phyloP scores from a whole-genome alignment of 108 stramenopile species.

The Skeletonema menzelii region DNA sequence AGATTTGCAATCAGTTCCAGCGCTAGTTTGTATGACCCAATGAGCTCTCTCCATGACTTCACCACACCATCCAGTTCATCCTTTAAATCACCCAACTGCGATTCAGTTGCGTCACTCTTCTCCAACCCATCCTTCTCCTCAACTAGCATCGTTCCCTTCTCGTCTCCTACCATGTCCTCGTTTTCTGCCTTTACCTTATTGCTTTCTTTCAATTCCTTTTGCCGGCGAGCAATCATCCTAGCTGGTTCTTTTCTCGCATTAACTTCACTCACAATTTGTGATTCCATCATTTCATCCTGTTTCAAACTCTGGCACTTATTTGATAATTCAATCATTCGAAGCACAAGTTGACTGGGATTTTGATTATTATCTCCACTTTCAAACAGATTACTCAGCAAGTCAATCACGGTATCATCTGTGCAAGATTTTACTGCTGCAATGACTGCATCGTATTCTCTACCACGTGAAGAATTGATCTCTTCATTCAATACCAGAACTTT shows the following conservation, averaged over 20 bases:
- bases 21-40: slow-evolving; percentile 54
- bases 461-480: background rate
- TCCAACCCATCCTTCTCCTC: background rate
- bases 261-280: slow-evolving; percentile 51
- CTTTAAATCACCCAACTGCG: slow-evolving; percentile 34
- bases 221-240: slow-evolving; percentile 64
- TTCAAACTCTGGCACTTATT: slow-evolving; percentile 20
- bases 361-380: background rate
- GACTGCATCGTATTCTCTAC: background rate
- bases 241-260: slow-evolving; percentile 71
- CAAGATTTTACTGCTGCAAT: slow-evolving; percentile 9
- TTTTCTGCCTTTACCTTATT: slow-evolving; percentile 9
- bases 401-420: slow-evolving; percentile 16
- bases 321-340: slow-evolving; percentile 28
- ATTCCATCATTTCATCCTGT: slow-evolving; percentile 65
- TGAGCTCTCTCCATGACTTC: slow-evolving; percentile 42
- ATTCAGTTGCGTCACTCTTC: background rate
- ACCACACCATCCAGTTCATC: slow-evolving; percentile 53
- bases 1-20: slow-evolving; percentile 71
- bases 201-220: slow-evolving; percentile 49
- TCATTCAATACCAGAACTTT: slow-evolving; percentile 19
- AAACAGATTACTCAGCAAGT: slow-evolving; percentile 14
- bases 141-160: background rate
- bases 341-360: slow-evolving; percentile 14
- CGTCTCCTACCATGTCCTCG: background rate